Conservation (phyloP, 2,329 filamentous ascomycete species). For the Colletotrichum sp. region DNA sequence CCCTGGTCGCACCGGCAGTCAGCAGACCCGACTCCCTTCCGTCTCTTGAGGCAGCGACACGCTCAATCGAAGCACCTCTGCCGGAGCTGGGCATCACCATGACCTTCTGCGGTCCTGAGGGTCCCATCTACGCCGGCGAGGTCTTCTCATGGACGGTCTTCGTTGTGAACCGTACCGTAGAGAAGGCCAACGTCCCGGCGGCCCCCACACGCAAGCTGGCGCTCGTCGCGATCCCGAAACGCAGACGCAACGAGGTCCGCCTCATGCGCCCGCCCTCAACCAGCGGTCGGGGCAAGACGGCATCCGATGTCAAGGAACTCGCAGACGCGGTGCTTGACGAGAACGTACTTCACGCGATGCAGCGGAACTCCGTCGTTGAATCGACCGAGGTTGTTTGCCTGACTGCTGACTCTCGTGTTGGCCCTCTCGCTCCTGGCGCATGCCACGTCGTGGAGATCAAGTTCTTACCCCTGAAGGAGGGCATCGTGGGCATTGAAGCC, state of each 20-base stretch:
- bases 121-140: constrained; percentile 64
- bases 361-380: constrained; percentile 67
- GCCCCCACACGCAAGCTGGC: constrained; percentile 67
- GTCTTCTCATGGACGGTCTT: constrained; percentile 76
- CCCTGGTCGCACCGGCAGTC: constrained; percentile 61
- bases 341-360: constrained; percentile 72
- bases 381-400: constrained; percentile 73
- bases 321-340: constrained; percentile 75
- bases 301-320: constrained; percentile 35
- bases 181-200: constrained; percentile 34
- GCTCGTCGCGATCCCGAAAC: constrained; percentile 69
- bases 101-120: constrained; percentile 68
- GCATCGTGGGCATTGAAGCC: constrained; percentile 73
- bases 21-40: constrained; percentile 65
- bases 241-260: constrained; percentile 61
- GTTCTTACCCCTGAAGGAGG: constrained; percentile 71
- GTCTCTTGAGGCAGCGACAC: constrained; percentile 58
- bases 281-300: constrained; percentile 33
- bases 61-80: constrained; percentile 48
- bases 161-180: constrained; percentile 72
- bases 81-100: constrained; percentile 75
- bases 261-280: constrained; percentile 59
- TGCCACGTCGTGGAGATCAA: constrained; percentile 76
- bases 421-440: constrained; percentile 72
- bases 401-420: constrained; percentile 75